Evolutionary conservation across 441 rosid genomes (phyloP), one percentile per base, ranked within the genome.

Genomic region (Iberis amara): DNA sequence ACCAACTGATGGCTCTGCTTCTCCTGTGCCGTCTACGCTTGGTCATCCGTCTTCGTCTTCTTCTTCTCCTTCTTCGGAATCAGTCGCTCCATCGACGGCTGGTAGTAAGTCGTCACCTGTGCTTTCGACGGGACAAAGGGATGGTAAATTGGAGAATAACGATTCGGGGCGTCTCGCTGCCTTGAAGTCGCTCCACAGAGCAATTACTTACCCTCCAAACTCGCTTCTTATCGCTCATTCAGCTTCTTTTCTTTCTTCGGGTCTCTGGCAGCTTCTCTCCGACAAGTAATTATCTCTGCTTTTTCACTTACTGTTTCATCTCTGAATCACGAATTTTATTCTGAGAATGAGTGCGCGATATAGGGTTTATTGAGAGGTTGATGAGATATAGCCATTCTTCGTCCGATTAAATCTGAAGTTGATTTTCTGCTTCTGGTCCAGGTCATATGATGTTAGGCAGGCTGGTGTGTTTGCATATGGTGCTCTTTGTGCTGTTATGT

Each of bases 191-290:
- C 96, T 92, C 59, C 96, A 84, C 68, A 85, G 95, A 52, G 92
- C 95, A 32, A 76, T 92, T 61, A 73, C 81, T 48, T 89, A 70
- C 57, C 92, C 89, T 55, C 98, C 86, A 6, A 88, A 88, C 79
- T 88, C 94, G 10, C 71, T 92, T 65, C 83, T 88, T 52, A 75
- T 92, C 11, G 60, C 83, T 18, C 95, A 88, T 76, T 88, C 94
- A 53, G 95, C 96, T 59, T 69, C 96, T 47, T 88, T 75, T 64
- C 94, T 88, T 52, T 69, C 83, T 41, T 89, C 84, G 72, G 98
- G 94, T 38, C 76, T 92, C 73, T 86, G 85, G 53, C 80, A 86
- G 55, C 96, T 92, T 60, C 82, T 82, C 45, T 61, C 83, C 3
- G 96, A 89, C 71, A 86, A 89, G 99, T 89, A 77, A 52, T 39